phyloP scores from a whole-genome alignment of 192 early-diverging fungal genomes.

The Endogone sp. region DNA sequence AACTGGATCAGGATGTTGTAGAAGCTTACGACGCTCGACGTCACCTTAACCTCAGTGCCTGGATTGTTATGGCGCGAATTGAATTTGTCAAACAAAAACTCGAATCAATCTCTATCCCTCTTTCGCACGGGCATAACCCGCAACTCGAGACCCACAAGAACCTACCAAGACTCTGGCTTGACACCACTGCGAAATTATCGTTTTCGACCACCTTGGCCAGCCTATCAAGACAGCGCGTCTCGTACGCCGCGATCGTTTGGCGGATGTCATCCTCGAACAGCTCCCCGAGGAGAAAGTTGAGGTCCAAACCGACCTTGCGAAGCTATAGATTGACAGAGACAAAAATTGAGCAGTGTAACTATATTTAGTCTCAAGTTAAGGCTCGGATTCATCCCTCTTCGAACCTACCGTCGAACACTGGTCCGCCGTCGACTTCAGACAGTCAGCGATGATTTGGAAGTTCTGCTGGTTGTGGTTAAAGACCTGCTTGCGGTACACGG shows the following conservation, averaged over 20 bases:
- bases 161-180: constrained; percentile 45
- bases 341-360: no score
- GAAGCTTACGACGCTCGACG: constrained; percentile 63
- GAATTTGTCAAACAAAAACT: neutral
- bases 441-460: constrained; percentile 82
- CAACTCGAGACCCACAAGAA: neutral
- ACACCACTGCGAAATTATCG: constrained; percentile 63
- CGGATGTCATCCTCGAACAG: constrained; percentile 74
- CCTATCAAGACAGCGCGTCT: constrained; percentile 53
- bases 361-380: no score
- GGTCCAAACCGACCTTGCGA: constrained; percentile 79
- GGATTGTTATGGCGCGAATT: neutral
- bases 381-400: neutral
- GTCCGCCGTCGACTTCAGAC: constrained; percentile 70
- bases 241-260: constrained; percentile 64
- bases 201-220: constrained; percentile 62
- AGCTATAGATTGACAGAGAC: constrained; percentile 50
- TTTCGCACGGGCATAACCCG: neutral
- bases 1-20: constrained; percentile 68
- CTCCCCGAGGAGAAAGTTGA: constrained; percentile 79
- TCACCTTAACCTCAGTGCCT: constrained; percentile 51
- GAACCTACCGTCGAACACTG: constrained; percentile 67
- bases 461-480: constrained; percentile 71
- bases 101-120: neutral
- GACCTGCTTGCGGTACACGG: constrained; percentile 85